Percentiles rank a stretch among this genome's conserved stretches.
Evolutionary conservation across 345 rosid genomes (phyloP).

Genomic region (Salix brachista): DNA sequence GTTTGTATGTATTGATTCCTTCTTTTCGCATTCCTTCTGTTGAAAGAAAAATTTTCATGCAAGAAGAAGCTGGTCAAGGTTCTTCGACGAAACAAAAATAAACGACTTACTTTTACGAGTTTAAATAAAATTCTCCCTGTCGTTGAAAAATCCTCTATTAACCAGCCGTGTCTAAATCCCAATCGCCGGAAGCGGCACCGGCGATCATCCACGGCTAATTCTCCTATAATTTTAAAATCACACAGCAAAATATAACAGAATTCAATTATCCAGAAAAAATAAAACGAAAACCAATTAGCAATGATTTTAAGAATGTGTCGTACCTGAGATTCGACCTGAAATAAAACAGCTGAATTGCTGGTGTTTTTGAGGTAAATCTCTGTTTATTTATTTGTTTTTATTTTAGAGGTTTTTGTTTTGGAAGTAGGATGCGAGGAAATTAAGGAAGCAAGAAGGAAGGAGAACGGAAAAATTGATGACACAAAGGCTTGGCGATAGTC

Average conservation of each 20-base stretch:
- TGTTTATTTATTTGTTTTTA: background rate
- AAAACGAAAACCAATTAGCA: background rate
- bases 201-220: background rate
- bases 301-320: background rate
- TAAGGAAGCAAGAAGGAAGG: background rate
- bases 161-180: conserved; percentile 2
- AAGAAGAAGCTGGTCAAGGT: background rate
- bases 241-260: background rate
- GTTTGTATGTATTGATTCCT: background rate
- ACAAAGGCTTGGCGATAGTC: background rate
- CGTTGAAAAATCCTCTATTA: background rate
- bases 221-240: background rate
- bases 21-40: background rate
- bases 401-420: background rate
- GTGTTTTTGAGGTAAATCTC: background rate
- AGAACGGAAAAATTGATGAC: background rate
- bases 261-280: background rate
- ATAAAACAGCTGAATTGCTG: background rate
- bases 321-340: background rate
- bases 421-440: background rate
- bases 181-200: conserved; percentile 17
- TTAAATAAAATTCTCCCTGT: background rate
- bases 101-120: background rate
- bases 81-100: background rate
- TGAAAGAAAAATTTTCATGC: background rate